Evolutionary conservation across 352 stramenopile species (phyloP).

Genomic region (Phytophthora sp.): DNA sequence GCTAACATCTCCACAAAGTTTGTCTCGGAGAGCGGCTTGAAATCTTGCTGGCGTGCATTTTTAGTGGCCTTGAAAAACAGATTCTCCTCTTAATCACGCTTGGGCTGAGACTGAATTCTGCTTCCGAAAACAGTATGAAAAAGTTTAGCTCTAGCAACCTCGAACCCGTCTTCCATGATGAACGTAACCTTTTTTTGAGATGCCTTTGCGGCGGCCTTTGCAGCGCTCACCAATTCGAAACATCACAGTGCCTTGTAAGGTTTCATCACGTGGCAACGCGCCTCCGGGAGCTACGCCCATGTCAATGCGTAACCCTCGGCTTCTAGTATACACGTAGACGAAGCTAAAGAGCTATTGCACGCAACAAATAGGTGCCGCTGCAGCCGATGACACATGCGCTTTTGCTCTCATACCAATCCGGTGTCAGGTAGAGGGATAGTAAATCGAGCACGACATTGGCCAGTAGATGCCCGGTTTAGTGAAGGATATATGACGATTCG

Average conservation of each 20-base stretch:
- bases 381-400: neutral
- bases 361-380: neutral
- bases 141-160: too few relatives aligned
- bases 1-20: constrained; percentile 6
- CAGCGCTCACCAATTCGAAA: neutral
- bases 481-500: neutral
- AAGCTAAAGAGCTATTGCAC: neutral
- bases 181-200: neutral
- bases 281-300: too few relatives aligned
- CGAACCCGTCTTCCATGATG: neutral
- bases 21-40: neutral
- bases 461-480: neutral
- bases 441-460: neutral
- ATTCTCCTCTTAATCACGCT: neutral
- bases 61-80: constrained; percentile 15
- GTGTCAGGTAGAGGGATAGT: neutral
- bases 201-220: neutral
- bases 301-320: neutral
- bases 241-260: neutral
- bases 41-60: constrained; percentile 14
- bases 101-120: neutral
- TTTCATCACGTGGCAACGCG: neutral
- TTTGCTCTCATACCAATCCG: too few relatives aligned
- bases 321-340: neutral
- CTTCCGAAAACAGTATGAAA: neutral